Percentiles rank a stretch among this genome's conserved stretches.
Conservation (phyloP, 352 stramenopile genomes). For the Phytopythium helicoides region DNA sequence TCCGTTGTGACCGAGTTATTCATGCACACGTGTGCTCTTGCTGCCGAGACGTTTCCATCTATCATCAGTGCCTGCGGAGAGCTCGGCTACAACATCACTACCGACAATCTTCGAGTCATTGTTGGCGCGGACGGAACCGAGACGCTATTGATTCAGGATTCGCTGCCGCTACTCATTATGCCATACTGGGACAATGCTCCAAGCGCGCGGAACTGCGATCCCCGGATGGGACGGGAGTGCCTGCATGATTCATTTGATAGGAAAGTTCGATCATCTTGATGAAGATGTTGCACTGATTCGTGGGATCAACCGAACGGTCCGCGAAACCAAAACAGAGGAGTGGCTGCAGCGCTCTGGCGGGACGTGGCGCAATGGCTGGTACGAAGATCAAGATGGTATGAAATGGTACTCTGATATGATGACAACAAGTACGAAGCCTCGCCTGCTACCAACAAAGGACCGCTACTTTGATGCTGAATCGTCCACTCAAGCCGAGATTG, state of each 20-base stretch:
- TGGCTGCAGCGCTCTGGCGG: slow-evolving; percentile 2
- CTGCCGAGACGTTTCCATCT: too few relatives aligned
- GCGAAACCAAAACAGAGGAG: not conserved
- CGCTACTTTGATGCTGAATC: slow-evolving; percentile 1
- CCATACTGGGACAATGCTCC: too few relatives aligned
- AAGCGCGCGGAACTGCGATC: not conserved
- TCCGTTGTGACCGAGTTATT: not conserved
- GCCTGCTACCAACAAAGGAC: not conserved
- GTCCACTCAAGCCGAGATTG: too few relatives aligned
- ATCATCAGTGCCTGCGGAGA: too few relatives aligned
- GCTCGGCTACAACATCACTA: too few relatives aligned
- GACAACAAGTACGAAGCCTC: not conserved
- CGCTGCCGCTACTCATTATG: too few relatives aligned
- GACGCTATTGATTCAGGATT: too few relatives aligned
- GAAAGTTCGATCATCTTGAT: not conserved
- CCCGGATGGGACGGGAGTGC: slow-evolving; percentile 6
- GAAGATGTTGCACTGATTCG: not conserved
- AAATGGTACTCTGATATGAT: slow-evolving; percentile 6
- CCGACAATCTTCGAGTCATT: too few relatives aligned
- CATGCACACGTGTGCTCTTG: too few relatives aligned
- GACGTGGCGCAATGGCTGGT: slow-evolving; percentile 7
- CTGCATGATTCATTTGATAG: not conserved
- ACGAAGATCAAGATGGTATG: slow-evolving; percentile 1
- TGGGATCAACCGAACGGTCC: not conserved
- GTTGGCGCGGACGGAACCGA: too few relatives aligned